Percentiles rank a stretch among this genome's conserved stretches.
phyloP scores from a whole-genome alignment of 2,329 filamentous ascomycete genomes.

The Nothomitra cinnamomea region DNA sequence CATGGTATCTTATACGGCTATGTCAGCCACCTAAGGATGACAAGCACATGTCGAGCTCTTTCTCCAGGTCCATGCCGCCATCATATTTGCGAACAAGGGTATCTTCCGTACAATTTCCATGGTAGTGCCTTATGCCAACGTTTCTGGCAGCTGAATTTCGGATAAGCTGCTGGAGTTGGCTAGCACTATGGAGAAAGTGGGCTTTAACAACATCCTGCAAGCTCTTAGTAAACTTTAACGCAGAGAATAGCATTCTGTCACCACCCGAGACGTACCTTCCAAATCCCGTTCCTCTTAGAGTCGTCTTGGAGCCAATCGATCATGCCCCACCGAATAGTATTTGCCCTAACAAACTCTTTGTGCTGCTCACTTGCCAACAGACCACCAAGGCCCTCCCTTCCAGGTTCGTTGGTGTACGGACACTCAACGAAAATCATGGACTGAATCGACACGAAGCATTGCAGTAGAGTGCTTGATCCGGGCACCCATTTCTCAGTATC shows the following conservation, averaged over 20 bases:
- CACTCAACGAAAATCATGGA: constrained; percentile 4
- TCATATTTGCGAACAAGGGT: not conserved
- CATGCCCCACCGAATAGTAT: not conserved
- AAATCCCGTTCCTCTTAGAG: not conserved
- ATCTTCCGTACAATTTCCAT: not conserved
- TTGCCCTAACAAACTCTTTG: not conserved
- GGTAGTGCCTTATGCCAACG: not conserved
- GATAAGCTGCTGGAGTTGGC: constrained; percentile 1
- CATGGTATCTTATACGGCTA: not conserved
- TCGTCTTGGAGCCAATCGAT: not conserved
- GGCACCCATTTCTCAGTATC: constrained; percentile 3
- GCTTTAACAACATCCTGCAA: not conserved
- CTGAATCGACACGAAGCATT: constrained; percentile 5
- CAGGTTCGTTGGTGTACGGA: constrained; percentile 2
- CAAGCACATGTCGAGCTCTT: not conserved
- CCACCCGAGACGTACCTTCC: not conserved
- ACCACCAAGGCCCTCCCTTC: constrained; percentile 1
- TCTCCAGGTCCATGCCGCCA: not conserved
- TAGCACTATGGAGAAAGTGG: not conserved
- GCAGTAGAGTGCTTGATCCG: constrained; percentile 2
- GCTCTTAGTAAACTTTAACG: not conserved
- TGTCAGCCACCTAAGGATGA: not conserved
- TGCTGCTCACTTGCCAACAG: not conserved
- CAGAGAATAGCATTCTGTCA: not conserved
- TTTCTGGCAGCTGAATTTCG: not conserved